Percentiles rank a stretch among this genome's conserved stretches.
Conservation (phyloP, 208 protist species). For the Endotrypanum monterogeii region DNA sequence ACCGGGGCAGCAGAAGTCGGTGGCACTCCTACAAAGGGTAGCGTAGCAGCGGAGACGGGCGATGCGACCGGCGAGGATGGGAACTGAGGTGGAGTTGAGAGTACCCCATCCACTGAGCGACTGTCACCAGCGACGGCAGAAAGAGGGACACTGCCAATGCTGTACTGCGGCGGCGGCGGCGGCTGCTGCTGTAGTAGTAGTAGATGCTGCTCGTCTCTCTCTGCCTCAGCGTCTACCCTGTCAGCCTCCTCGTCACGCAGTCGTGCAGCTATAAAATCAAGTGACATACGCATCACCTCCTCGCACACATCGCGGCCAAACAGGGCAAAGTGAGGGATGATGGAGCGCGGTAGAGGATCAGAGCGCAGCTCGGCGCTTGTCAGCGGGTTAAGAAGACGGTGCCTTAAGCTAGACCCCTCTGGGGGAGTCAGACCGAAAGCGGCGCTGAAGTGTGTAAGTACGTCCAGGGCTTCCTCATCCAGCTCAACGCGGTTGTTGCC, state of each 20-base stretch:
- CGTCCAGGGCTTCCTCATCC: background rate
- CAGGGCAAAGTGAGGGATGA: constrained; percentile 32
- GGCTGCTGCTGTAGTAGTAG: too few species aligned
- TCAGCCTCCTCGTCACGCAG: constrained; percentile 20
- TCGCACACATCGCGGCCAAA: constrained; percentile 27
- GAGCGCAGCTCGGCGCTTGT: constrained; percentile 1
- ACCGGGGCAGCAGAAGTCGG: background rate
- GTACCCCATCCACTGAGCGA: background rate
- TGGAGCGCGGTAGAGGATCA: constrained; percentile 23
- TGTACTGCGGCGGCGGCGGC: constrained; percentile 7
- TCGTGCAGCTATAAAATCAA: constrained; percentile 31
- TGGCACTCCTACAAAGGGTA: background rate
- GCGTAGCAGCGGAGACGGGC: background rate
- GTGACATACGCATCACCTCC: constrained; percentile 21
- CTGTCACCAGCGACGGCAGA: background rate
- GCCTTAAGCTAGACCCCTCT: constrained; percentile 15
- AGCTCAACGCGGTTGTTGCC: background rate
- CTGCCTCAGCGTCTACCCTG: constrained; percentile 12
- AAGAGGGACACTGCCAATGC: background rate
- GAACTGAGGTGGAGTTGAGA: background rate
- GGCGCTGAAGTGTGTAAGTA: background rate
- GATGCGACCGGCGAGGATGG: constrained; percentile 14
- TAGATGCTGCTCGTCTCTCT: background rate
- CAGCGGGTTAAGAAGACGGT: constrained; percentile 26
- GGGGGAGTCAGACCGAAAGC: background rate